Evolutionary conservation across 352 stramenopile genomes (phyloP).

Genomic region (Phytopythium sindhum): DNA sequence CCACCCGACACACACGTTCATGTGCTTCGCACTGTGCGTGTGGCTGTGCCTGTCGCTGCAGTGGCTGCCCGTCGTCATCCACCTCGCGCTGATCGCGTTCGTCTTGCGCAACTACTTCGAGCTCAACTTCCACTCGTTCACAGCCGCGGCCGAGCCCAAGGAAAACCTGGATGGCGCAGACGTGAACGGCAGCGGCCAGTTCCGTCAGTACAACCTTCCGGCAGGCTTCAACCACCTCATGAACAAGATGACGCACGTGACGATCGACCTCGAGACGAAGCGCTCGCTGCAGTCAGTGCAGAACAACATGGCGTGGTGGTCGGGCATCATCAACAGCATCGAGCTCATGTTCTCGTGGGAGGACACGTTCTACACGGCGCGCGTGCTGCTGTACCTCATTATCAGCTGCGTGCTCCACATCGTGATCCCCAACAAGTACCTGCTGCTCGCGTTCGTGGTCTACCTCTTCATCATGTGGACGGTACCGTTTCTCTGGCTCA

Average conservation of each 20-base stretch:
- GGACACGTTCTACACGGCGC: slow-evolving; percentile 82
- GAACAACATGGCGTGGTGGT: slow-evolving; percentile 90
- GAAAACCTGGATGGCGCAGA: slow-evolving; percentile 35
- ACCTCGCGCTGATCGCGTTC: slow-evolving; percentile 77
- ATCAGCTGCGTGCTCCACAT: slow-evolving; percentile 84
- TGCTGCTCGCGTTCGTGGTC: slow-evolving; percentile 68
- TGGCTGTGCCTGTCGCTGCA: slow-evolving; percentile 82
- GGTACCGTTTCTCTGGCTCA: slow-evolving; percentile 72
- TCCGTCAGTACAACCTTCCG: slow-evolving; percentile 78
- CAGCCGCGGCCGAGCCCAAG: slow-evolving; percentile 41
- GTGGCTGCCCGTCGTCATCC: slow-evolving; percentile 77
- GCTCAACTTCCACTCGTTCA: slow-evolving; percentile 79
- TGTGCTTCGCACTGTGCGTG: slow-evolving; percentile 82
- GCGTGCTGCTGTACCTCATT: slow-evolving; percentile 78
- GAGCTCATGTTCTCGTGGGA: slow-evolving; percentile 89
- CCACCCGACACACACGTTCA: slow-evolving; percentile 76
- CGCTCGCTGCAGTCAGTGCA: slow-evolving; percentile 80
- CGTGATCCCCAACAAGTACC: slow-evolving; percentile 81
- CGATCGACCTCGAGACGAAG: slow-evolving; percentile 80
- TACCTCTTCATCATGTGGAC: slow-evolving; percentile 83
- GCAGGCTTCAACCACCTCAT: slow-evolving; percentile 84
- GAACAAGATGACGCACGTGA: slow-evolving; percentile 90
- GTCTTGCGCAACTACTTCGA: slow-evolving; percentile 84
- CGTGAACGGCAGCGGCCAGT: slow-evolving; percentile 40
- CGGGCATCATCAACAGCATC: slow-evolving; percentile 74